phyloP scores from a whole-genome alignment of 352 stramenopile species.

The Pythium pyrilobum region DNA sequence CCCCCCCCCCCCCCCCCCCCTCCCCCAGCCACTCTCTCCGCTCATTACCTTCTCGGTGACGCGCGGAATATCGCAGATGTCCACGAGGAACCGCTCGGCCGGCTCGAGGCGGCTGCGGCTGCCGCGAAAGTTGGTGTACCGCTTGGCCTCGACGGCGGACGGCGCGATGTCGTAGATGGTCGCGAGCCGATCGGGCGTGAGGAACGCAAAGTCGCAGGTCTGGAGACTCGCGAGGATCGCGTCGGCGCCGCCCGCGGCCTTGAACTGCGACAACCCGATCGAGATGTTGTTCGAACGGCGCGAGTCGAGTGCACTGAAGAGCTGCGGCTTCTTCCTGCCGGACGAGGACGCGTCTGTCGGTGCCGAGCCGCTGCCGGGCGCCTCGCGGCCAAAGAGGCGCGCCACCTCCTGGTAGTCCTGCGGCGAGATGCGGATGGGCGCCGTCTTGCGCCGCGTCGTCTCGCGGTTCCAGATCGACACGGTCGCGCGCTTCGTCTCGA shows the following conservation, averaged over 20 bases:
- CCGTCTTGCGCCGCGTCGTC: conserved; percentile 52
- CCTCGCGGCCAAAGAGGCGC: conserved; percentile 42
- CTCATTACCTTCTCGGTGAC: conserved; percentile 71
- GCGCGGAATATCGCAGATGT: conserved; percentile 63
- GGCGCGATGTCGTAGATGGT: conserved; percentile 67
- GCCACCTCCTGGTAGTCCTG: conserved; percentile 64
- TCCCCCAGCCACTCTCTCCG: no score
- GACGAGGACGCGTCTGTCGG: no score
- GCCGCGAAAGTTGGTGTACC: conserved; percentile 64
- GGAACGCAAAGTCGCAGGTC: conserved; percentile 49
- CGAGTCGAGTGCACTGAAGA: conserved; percentile 63
- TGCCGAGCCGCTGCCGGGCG: not conserved
- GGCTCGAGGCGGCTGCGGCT: conserved; percentile 40
- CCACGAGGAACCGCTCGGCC: conserved; percentile 60
- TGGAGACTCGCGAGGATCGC: conserved; percentile 43
- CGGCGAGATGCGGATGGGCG: conserved; percentile 63
- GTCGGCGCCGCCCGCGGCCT: conserved; percentile 38
- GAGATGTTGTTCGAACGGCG: conserved; percentile 76
- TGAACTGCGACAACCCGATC: conserved; percentile 76
- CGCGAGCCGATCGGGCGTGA: conserved; percentile 54
- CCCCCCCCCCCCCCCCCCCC: no score
- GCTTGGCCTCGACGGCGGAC: conserved; percentile 55
- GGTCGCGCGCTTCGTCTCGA: conserved; percentile 49
- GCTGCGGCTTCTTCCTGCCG: conserved; percentile 22
- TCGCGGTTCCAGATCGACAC: conserved; percentile 73